Conservation (phyloP, 2,329 filamentous ascomycete species). For the Penicillium sp. region DNA sequence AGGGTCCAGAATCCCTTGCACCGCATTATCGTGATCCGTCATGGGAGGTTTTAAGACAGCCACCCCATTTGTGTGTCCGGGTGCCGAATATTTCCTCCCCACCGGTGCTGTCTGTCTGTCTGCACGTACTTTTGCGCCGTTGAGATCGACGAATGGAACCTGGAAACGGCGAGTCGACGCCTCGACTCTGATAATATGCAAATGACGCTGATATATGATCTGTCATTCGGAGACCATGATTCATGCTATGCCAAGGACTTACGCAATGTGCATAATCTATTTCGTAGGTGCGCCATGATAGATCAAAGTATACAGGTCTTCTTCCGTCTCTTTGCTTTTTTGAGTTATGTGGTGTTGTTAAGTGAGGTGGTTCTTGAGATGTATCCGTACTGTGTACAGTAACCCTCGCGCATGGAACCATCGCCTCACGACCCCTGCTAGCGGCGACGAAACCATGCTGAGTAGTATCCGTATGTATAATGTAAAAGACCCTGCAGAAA, state of each 20-base stretch:
- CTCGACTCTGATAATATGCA: neutral
- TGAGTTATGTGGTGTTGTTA: too few relatives aligned
- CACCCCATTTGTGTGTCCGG: neutral
- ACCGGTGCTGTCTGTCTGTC: neutral
- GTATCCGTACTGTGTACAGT: neutral
- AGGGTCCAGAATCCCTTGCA: neutral
- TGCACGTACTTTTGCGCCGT: slow-evolving; percentile 6
- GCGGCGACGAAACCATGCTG: neutral
- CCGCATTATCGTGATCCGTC: neutral
- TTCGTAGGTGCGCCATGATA: neutral
- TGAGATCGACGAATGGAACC: slow-evolving; percentile 1
- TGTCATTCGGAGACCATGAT: neutral
- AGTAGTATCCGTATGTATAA: too few relatives aligned
- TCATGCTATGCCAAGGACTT: neutral
- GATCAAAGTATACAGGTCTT: neutral
- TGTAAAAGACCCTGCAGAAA: neutral
- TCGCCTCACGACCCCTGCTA: neutral
- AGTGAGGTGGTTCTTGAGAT: neutral
- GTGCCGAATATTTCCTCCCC: neutral
- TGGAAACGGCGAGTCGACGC: slow-evolving; percentile 3
- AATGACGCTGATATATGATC: neutral
- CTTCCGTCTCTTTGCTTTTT: neutral
- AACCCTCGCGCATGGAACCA: too few relatives aligned
- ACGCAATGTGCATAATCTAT: too few relatives aligned
- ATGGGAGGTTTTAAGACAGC: neutral